A percentile compares a stretch with the other conserved stretches of the same genome.
phyloP scores from a whole-genome alignment of 83 land plant species.

The Thuja plicata region DNA sequence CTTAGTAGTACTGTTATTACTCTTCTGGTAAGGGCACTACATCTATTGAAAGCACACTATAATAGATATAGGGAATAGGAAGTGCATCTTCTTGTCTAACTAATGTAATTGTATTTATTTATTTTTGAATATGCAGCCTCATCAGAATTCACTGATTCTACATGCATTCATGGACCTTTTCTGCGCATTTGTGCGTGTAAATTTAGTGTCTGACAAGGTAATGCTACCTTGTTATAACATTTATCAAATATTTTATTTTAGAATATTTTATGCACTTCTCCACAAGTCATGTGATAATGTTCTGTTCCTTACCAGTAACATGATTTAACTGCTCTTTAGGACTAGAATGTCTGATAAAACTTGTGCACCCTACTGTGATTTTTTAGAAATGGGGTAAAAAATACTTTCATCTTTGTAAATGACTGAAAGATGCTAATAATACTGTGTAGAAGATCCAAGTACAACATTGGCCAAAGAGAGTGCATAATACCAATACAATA shows the following conservation, averaged over 20 bases:
- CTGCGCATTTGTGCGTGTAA: conserved; percentile 91
- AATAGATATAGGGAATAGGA: neutral
- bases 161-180: conserved; percentile 98
- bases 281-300: neutral
- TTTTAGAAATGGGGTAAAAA: neutral
- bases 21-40: conserved; percentile 68
- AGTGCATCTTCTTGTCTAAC: neutral
- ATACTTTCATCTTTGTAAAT: neutral
- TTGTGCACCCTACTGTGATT: neutral
- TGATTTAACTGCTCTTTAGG: neutral
- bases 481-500: neutral
- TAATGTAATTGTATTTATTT: neutral
- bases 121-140: conserved; percentile 70
- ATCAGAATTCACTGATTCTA: conserved; percentile 93
- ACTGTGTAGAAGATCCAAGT: neutral
- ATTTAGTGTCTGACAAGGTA: conserved; percentile 90
- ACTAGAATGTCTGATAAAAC: neutral
- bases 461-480: neutral
- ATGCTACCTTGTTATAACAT: conserved; percentile 1
- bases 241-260: neutral
- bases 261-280: neutral
- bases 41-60: neutral
- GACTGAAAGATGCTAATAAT: neutral
- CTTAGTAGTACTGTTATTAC: conserved; percentile 98
- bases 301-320: neutral